Evolutionary conservation across 1,284 basidiomycete genomes (phyloP), one percentile per base, ranked within the genome.

Genomic region (Stygiomarasmius scandens): DNA sequence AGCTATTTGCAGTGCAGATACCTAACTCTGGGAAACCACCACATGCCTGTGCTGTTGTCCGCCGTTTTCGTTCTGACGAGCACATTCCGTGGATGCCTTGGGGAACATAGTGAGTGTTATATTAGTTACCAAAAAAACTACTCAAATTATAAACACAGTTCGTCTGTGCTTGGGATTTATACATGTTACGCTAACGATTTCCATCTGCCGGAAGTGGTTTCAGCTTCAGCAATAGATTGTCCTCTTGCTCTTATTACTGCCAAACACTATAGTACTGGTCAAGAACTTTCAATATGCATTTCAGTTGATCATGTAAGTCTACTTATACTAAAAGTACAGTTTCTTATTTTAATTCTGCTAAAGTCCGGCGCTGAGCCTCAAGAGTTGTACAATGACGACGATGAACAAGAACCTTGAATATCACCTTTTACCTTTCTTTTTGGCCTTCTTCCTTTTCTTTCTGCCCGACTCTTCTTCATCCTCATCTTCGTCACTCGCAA

Each of bases 1-100:
- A 46, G 16, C 47, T 59, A 23, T 43, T 67, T 10, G 16, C 47
- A 25, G 36, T 16, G 27, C 59, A 3, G 48, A 24, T 23, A 41
- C 56, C 11, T 38, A 60, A 32, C 29, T 32, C 29, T 12, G 29
- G 29, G 5, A 32, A 32, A 20, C 16, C 25, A 4, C 58, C 59
- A n/a, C 60, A 60, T 47, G 43, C 62, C 14, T 66, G 63, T 58
- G 58, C 60, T 2, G n/a, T 64, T n/a, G 52, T 69, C 19, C 56
- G 48, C 23, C 43, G 47, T 5, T 50, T 68, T 43, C 23, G 27
- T 2, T 32, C 56, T n/a, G 59, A 64, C 43, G 43, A 58, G 14
- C 20, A 54, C 19, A 54, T 69, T 11, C 67, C 67, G 2, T 14
- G 11, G 10, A 55, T 69, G 38, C 67, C 66, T 10, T 69, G 66